Conservation (phyloP, 805 yeast genomes). For the Vanderwaltozyma verrucispora region DNA sequence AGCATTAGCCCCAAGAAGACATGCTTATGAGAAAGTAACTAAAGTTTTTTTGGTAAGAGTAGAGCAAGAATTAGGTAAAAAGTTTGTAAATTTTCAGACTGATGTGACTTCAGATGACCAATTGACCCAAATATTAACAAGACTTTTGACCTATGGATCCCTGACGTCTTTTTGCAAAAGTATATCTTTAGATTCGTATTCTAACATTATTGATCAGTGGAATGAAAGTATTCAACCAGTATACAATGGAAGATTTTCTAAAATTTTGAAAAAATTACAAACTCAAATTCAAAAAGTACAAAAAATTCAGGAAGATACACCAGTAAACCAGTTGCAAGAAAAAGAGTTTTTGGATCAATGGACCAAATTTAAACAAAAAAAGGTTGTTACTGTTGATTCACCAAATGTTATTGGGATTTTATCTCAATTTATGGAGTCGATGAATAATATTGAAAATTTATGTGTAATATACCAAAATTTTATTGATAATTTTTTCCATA, state of each 20-base stretch:
- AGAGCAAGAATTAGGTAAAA: constrained; percentile 32
- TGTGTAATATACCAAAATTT: constrained; percentile 40
- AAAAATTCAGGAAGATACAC: constrained; percentile 4
- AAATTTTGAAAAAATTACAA: not conserved
- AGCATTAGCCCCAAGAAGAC: constrained; percentile 58
- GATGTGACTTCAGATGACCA: constrained; percentile 24
- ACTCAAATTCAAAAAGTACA: not conserved
- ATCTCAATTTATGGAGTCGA: constrained; percentile 5
- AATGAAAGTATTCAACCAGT: constrained; percentile 22
- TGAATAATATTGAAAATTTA: constrained; percentile 17
- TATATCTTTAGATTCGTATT: constrained; percentile 39
- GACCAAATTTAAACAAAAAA: constrained; percentile 9
- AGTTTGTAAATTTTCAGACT: constrained; percentile 32
- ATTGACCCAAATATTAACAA: constrained; percentile 27
- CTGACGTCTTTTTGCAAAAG: constrained; percentile 49
- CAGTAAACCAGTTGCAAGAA: constrained; percentile 6
- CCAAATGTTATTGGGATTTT: constrained; percentile 6
- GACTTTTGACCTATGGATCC: constrained; percentile 38
- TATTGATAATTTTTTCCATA: constrained; percentile 35
- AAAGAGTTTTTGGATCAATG: constrained; percentile 11
- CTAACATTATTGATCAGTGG: constrained; percentile 34
- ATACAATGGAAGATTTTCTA: constrained; percentile 1
- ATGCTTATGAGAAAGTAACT: constrained; percentile 48
- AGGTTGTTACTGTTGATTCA: constrained; percentile 5
- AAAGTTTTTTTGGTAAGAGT: constrained; percentile 40